Conservation (phyloP, 208 protist genomes). For the Leishmania guyanensis region DNA sequence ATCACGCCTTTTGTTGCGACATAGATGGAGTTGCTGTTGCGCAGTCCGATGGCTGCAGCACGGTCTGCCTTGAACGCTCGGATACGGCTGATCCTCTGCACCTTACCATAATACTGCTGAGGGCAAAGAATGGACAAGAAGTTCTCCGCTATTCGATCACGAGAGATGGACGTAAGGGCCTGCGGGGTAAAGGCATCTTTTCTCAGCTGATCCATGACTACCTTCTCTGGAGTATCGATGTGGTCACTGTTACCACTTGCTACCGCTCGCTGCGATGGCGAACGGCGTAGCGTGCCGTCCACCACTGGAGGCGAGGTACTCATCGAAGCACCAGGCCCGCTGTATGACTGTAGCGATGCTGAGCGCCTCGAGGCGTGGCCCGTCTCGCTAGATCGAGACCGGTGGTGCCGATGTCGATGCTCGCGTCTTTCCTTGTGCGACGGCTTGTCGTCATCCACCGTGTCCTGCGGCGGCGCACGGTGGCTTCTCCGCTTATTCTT, state of each 20-base stretch:
- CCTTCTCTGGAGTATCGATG: background rate
- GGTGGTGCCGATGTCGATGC: slow-evolving; percentile 18
- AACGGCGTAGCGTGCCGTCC: slow-evolving; percentile 11
- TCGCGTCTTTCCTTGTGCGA: background rate
- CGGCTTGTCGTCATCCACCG: background rate
- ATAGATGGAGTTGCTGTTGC: slow-evolving; percentile 68
- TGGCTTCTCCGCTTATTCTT: slow-evolving; percentile 11
- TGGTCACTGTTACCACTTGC: background rate
- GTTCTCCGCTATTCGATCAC: slow-evolving; percentile 65
- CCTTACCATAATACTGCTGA: slow-evolving; percentile 88
- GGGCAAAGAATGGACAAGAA: slow-evolving; percentile 82
- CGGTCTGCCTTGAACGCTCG: slow-evolving; percentile 51
- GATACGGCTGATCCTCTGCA: slow-evolving; percentile 75
- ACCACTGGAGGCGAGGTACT: slow-evolving; percentile 13
- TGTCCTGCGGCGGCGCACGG: background rate
- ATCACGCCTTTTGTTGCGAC: slow-evolving; percentile 80
- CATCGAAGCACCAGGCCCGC: background rate
- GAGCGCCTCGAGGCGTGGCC: background rate
- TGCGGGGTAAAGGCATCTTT: slow-evolving; percentile 24
- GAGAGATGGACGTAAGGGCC: slow-evolving; percentile 44
- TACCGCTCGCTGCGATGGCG: slow-evolving; percentile 4
- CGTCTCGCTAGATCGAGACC: slow-evolving; percentile 15
- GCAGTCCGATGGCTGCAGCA: slow-evolving; percentile 40
- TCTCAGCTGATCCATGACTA: slow-evolving; percentile 9
- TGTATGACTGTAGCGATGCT: slow-evolving; percentile 18